A percentile compares a stretch with the other conserved stretches of the same genome.
Evolutionary conservation across 106 monocot species (phyloP).

Genomic region (Platanthera guangdongensis): DNA sequence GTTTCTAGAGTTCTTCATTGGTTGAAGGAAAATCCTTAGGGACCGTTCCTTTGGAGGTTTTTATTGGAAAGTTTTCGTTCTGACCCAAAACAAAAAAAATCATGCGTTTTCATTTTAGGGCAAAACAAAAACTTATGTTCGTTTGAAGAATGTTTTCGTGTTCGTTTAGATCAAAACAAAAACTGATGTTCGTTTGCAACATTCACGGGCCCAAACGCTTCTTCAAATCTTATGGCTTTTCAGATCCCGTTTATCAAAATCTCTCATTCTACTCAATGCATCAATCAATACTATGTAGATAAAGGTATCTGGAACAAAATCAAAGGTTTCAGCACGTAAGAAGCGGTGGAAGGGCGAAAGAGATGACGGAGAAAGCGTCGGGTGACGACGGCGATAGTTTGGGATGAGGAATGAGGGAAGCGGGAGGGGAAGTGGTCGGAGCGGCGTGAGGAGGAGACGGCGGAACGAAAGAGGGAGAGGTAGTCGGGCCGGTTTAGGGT

Average conservation of each 20-base stretch:
- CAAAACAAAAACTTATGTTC: no score
- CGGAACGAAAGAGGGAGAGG: constrained; percentile 13
- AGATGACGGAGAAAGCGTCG: constrained; percentile 9
- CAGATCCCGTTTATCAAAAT: constrained; percentile 29
- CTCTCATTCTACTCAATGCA: constrained; percentile 14
- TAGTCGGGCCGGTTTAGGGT: neutral
- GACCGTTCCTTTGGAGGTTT: no score
- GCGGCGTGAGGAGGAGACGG: constrained; percentile 4
- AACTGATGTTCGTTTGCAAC: no score
- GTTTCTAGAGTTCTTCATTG: no score
- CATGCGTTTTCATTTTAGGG: no score
- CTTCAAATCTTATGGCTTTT: constrained; percentile 14
- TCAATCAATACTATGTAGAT: constrained; percentile 26
- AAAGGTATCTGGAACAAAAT: constrained; percentile 20
- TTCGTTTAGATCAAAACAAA: no score
- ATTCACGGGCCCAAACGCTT: constrained; percentile 12
- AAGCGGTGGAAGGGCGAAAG: constrained; percentile 8
- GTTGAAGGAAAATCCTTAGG: no score
- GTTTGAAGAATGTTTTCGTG: no score
- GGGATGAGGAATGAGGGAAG: constrained; percentile 12
- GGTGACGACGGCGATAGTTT: neutral
- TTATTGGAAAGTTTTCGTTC: no score
- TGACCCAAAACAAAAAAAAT: no score
- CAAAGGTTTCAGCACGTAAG: constrained; percentile 13
- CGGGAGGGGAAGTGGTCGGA: neutral